Evolutionary conservation across 2,329 filamentous ascomycete species (phyloP).

Genomic region (Neophaeococcomyces mojaviensis): DNA sequence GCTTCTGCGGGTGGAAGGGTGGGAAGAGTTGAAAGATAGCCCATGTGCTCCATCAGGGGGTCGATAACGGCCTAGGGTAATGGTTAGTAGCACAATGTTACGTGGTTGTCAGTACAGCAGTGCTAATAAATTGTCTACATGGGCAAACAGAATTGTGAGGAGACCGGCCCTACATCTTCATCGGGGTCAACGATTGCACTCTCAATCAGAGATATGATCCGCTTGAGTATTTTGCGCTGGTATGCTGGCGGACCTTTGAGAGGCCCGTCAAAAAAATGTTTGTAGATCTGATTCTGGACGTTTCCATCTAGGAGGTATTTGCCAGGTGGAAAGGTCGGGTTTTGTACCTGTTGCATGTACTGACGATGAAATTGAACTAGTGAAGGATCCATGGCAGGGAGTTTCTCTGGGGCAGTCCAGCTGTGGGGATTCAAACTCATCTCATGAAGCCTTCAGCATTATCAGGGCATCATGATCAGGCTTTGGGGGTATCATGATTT

Average conservation of each 20-base stretch:
- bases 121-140: neutral
- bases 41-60: slow-evolving; percentile 63
- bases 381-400: slow-evolving; percentile 12
- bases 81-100: slow-evolving; percentile 8
- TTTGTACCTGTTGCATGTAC: slow-evolving; percentile 64
- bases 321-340: slow-evolving; percentile 57
- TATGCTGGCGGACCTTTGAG: slow-evolving; percentile 61
- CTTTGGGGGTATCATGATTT: neutral
- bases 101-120: neutral
- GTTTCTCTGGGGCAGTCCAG: slow-evolving; percentile 2
- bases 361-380: slow-evolving; percentile 58
- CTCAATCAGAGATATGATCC: slow-evolving; percentile 63
- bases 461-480: neutral
- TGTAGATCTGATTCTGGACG: slow-evolving; percentile 61
- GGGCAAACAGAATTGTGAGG: too few species aligned
- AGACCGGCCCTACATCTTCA: slow-evolving; percentile 82
- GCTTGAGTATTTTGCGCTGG: slow-evolving; percentile 64
- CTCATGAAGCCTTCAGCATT: neutral
- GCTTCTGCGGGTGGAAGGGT: slow-evolving; percentile 57
- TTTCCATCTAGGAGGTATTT: slow-evolving; percentile 50
- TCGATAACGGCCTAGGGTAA: slow-evolving; percentile 68
- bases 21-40: slow-evolving; percentile 55
- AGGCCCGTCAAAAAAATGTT: slow-evolving; percentile 55
- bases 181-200: slow-evolving; percentile 71
- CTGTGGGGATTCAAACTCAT: neutral